Evolutionary conservation across 495 filamentous ascomycete genomes (phyloP).

Genomic region (Aspergillus saccharolyticus): DNA sequence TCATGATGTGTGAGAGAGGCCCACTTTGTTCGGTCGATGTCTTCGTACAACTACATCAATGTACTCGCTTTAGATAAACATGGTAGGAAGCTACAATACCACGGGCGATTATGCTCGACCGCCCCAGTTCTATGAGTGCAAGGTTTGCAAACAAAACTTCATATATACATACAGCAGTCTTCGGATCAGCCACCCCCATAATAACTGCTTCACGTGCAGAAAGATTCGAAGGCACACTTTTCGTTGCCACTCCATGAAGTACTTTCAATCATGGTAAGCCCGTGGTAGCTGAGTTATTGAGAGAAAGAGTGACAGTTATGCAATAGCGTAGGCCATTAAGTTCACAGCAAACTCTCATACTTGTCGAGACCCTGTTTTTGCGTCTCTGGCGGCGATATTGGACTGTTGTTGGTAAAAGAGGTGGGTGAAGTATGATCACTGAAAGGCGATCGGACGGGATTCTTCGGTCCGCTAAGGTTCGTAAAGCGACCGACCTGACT

Average conservation of each 20-base stretch:
- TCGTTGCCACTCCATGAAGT: not conserved
- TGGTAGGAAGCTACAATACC: too few species aligned
- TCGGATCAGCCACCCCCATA: not conserved
- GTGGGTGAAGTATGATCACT: slow-evolving; percentile 16
- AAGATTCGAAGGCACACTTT: not conserved
- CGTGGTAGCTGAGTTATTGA: not conserved
- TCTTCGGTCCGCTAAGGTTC: slow-evolving; percentile 3
- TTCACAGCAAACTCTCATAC: slow-evolving; percentile 74
- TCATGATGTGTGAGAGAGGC: not conserved
- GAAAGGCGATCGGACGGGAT: slow-evolving; percentile 16
- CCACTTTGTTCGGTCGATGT: not conserved
- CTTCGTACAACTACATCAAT: too few species aligned
- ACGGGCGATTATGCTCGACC: too few species aligned
- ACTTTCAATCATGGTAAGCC: not conserved
- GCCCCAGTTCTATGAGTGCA: not conserved
- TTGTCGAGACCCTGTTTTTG: slow-evolving; percentile 62
- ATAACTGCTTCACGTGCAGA: not conserved
- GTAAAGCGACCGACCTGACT: not conserved
- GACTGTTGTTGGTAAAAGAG: slow-evolving; percentile 18
- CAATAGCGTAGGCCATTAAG: not conserved
- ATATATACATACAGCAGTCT: not conserved
- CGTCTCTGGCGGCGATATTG: slow-evolving; percentile 16
- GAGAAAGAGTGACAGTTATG: too few species aligned
- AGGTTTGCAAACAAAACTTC: not conserved
- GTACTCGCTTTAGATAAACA: too few species aligned